A percentile compares a stretch with the other conserved stretches of the same genome.
These are phyloP conservation scores for Cladosporium oxysporum DNA, from an alignment of 2,329 filamentous ascomycete genomes.

Conservation along the genomic window DNA sequence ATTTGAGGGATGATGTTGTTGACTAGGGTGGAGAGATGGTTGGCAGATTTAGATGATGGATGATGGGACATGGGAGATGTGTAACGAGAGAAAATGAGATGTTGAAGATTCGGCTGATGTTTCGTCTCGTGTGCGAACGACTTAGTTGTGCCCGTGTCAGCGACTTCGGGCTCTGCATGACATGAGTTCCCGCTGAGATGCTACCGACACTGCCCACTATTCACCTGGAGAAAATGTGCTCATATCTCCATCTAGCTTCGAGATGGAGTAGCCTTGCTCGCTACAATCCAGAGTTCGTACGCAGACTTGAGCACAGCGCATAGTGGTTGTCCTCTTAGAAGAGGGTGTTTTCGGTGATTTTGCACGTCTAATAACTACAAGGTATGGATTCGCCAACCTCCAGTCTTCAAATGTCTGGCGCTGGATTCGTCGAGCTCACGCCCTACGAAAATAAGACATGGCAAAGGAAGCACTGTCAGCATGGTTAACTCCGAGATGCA, in stretches of 20 bases:
- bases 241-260: not conserved
- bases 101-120: not conserved
- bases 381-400: no score
- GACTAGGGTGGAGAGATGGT: slow-evolving; percentile 43
- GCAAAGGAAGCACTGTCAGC: no score
- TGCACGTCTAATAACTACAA: no score
- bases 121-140: not conserved
- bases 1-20: slow-evolving; percentile 69
- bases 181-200: not conserved
- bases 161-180: not conserved
- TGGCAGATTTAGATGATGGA: not conserved
- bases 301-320: not conserved
- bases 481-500: no score
- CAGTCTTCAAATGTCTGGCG: no score
- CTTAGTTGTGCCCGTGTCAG: not conserved
- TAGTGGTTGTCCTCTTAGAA: no score
- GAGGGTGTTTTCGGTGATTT: no score
- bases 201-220: not conserved
- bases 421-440: no score
- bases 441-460: no score
- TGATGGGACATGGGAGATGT: not conserved
- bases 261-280: not conserved
- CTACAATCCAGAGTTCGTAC: not conserved
- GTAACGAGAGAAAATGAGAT: not conserved
- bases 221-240: not conserved